Conservation (phyloP, 2,329 filamentous ascomycete genomes). For the Talaromyces sp. region DNA sequence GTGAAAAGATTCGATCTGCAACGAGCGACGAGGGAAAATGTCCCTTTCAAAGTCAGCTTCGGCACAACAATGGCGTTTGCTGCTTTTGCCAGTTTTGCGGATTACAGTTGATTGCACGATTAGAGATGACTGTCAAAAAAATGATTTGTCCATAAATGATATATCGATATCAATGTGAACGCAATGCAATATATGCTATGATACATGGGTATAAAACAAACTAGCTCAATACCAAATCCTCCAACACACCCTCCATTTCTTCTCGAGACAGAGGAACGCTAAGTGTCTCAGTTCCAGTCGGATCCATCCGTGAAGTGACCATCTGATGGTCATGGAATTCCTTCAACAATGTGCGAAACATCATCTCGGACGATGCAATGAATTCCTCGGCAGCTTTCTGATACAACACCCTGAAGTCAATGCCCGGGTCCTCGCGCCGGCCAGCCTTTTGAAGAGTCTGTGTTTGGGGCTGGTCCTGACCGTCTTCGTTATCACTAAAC, state of each 20-base stretch:
- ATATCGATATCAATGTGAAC: not conserved
- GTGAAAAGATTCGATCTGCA: constrained; percentile 39
- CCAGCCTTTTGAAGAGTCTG: not conserved
- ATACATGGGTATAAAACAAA: constrained; percentile 5
- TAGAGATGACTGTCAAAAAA: constrained; percentile 2
- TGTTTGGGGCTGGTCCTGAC: constrained; percentile 6
- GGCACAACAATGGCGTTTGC: constrained; percentile 42
- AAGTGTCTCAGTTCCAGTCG: constrained; percentile 75
- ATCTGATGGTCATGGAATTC: constrained; percentile 99
- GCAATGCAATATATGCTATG: not conserved
- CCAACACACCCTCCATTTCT: constrained; percentile 81
- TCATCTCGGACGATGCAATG: constrained; percentile 93
- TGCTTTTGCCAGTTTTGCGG: constrained; percentile 41
- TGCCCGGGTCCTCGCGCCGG: constrained; percentile 49
- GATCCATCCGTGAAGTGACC: constrained; percentile 83
- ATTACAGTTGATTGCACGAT: constrained; percentile 12
- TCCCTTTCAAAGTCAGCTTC: constrained; percentile 45
- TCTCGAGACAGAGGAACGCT: constrained; percentile 81
- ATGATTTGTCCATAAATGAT: not conserved
- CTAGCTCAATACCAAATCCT: constrained; percentile 57
- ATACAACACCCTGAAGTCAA: constrained; percentile 88
- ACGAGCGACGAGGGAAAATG: constrained; percentile 33
- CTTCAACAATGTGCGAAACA: constrained; percentile 87
- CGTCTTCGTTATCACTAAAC: constrained; percentile 49
- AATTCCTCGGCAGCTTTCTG: constrained; percentile 96